Percentiles rank a stretch among this genome's conserved stretches.
Conservation (phyloP, 306 rosid genomes). For the Lathyrus oleraceus region DNA sequence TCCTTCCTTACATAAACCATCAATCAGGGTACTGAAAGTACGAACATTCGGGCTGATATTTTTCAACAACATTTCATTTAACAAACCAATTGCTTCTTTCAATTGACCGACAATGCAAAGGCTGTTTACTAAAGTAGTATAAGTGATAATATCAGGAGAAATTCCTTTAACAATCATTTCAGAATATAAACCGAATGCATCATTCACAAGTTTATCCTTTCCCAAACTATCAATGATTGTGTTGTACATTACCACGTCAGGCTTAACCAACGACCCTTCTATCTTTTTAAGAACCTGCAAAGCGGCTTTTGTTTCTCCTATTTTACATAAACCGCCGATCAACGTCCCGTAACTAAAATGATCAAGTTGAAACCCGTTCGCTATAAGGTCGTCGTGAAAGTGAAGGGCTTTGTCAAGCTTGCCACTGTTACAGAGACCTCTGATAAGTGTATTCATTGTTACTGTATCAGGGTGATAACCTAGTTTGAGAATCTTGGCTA, state of each 20-base stretch:
- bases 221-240: background rate
- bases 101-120: background rate
- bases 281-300: background rate
- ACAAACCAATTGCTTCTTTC: background rate
- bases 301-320: background rate
- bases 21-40: background rate
- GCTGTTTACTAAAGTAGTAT: background rate
- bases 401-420: background rate
- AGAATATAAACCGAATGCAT: background rate
- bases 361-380: background rate
- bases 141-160: background rate
- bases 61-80: background rate
- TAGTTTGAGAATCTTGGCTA: background rate
- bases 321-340: background rate
- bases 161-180: background rate
- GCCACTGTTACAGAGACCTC: background rate
- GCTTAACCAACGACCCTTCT: background rate
- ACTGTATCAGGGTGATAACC: background rate
- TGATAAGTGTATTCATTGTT: background rate
- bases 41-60: background rate
- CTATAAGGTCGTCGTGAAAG: background rate
- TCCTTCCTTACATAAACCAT: constrained; percentile 2
- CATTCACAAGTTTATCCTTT: background rate
- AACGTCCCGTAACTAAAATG: background rate
- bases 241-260: background rate